These are phyloP conservation scores for Candida parachauliodes DNA, from an alignment of 805 yeast species.

Conservation along the genomic window DNA sequence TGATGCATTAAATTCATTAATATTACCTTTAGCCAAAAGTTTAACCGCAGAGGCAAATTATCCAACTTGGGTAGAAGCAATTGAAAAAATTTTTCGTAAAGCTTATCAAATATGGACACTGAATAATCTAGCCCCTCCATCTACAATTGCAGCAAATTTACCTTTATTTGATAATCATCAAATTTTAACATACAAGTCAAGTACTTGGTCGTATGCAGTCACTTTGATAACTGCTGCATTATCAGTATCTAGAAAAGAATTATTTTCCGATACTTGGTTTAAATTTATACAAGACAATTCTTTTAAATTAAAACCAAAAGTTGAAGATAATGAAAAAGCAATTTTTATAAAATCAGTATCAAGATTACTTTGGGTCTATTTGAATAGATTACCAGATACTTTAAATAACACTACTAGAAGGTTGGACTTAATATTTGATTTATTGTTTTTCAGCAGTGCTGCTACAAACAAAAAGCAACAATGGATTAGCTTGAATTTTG, in stretches of 20 bases:
- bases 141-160: background rate
- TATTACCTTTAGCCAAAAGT: constrained; percentile 78
- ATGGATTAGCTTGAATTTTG: constrained; percentile 69
- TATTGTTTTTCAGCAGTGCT: constrained; percentile 46
- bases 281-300: constrained; percentile 58
- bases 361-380: constrained; percentile 83
- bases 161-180: constrained; percentile 7
- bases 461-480: constrained; percentile 54
- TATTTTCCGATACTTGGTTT: constrained; percentile 73
- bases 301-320: constrained; percentile 63
- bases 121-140: background rate
- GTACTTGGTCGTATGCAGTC: constrained; percentile 64
- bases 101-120: constrained; percentile 44
- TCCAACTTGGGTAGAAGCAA: constrained; percentile 90
- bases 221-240: constrained; percentile 68
- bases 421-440: constrained; percentile 59
- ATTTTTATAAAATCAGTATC: constrained; percentile 63
- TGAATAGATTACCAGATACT: constrained; percentile 83
- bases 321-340: constrained; percentile 45
- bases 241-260: constrained; percentile 74
- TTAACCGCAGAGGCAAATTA: constrained; percentile 94
- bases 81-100: constrained; percentile 55
- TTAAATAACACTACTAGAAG: constrained; percentile 81
- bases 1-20: constrained; percentile 71
- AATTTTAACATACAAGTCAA: constrained; percentile 9